Conservation (phyloP, 371 early-diverging fungal genomes). For the Mortierella sp. region DNA sequence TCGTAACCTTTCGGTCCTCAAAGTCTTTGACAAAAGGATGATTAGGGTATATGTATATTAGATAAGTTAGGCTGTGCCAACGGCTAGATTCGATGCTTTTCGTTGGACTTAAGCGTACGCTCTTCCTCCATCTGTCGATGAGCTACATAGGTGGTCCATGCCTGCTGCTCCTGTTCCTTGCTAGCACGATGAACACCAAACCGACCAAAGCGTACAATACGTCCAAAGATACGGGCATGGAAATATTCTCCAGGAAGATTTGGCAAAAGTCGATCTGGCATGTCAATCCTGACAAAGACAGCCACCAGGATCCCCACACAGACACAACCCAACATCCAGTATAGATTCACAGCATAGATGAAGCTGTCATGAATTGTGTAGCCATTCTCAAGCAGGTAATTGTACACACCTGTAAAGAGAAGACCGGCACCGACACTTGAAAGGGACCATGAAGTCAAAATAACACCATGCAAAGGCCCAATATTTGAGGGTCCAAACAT, state of each 20-base stretch:
- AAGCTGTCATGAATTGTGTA: slow-evolving; percentile 54
- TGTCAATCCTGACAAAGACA: slow-evolving; percentile 61
- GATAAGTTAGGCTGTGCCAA: no score
- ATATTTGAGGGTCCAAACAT: slow-evolving; percentile 76
- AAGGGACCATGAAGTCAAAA: slow-evolving; percentile 71
- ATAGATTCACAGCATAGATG: slow-evolving; percentile 64
- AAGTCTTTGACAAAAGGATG: no score
- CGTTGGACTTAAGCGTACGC: not conserved
- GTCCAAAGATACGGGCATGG: slow-evolving; percentile 57
- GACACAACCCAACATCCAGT: slow-evolving; percentile 65
- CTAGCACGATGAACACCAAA: slow-evolving; percentile 29
- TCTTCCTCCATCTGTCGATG: slow-evolving; percentile 38
- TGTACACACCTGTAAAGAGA: slow-evolving; percentile 68
- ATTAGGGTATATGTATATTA: no score
- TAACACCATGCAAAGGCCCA: slow-evolving; percentile 67
- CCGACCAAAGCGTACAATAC: slow-evolving; percentile 37
- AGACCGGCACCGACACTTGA: slow-evolving; percentile 71
- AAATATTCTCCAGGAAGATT: slow-evolving; percentile 58
- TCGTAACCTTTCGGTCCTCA: no score
- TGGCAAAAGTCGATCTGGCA: slow-evolving; percentile 66
- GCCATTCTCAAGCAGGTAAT: slow-evolving; percentile 53
- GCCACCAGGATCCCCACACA: slow-evolving; percentile 59
- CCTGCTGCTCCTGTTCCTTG: slow-evolving; percentile 27
- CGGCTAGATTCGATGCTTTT: no score
- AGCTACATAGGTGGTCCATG: slow-evolving; percentile 29